Percentiles rank a stretch among this genome's conserved stretches.
Conservation (phyloP, 2,329 filamentous ascomycete genomes). For the Tolypocladium nubicola region DNA sequence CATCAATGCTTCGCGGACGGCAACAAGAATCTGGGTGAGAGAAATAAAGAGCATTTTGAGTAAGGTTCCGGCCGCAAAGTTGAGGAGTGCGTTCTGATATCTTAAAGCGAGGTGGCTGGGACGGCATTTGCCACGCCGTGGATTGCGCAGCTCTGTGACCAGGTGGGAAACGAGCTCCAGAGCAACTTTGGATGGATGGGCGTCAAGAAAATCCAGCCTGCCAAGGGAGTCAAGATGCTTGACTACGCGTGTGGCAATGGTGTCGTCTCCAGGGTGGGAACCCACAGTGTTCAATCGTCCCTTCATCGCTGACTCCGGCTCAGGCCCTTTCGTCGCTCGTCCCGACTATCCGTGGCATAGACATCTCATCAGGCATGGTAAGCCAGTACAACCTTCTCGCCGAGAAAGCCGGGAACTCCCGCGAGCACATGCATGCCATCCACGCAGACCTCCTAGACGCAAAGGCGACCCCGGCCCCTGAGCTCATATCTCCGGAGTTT, state of each 20-base stretch:
- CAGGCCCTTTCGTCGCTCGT: slow-evolving; percentile 21
- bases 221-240: slow-evolving; percentile 11
- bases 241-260: slow-evolving; percentile 22
- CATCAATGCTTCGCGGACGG: slow-evolving; percentile 3
- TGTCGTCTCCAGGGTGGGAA: slow-evolving; percentile 9
- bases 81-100: background rate
- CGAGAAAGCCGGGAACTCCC: slow-evolving; percentile 9
- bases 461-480: slow-evolving; percentile 8
- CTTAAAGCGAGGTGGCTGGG: slow-evolving; percentile 9
- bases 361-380: slow-evolving; percentile 21
- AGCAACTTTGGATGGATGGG: slow-evolving; percentile 16
- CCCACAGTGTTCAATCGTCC: background rate
- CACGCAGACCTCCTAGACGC: slow-evolving; percentile 17
- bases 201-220: slow-evolving; percentile 1
- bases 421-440: slow-evolving; percentile 17
- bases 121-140: slow-evolving; percentile 11
- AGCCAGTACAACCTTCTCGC: slow-evolving; percentile 19
- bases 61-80: background rate
- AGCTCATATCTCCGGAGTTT: slow-evolving; percentile 10
- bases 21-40: slow-evolving; percentile 8
- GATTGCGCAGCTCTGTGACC: slow-evolving; percentile 12
- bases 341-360: slow-evolving; percentile 19
- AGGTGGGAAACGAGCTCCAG: slow-evolving; percentile 14
- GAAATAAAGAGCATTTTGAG: slow-evolving; percentile 16
- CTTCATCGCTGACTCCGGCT: background rate